Percentiles rank a stretch among this genome's conserved stretches.
Evolutionary conservation across 2,329 filamentous ascomycete genomes (phyloP).

Genomic region (Botrytis elliptica): DNA sequence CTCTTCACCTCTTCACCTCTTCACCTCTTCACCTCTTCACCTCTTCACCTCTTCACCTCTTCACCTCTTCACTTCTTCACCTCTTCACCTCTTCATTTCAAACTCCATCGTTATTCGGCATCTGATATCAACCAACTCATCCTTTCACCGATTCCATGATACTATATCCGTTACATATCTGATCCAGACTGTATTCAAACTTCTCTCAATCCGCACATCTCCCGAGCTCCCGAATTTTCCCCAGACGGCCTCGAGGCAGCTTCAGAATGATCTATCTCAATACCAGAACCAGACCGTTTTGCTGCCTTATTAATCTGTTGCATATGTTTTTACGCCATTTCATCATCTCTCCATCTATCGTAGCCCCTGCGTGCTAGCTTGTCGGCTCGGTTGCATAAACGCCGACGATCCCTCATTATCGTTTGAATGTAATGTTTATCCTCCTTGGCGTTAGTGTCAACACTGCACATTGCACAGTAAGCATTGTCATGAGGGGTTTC

Average conservation of each 20-base stretch:
- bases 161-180: no score
- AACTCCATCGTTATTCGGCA: not conserved
- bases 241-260: not conserved
- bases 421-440: not conserved
- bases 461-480: not conserved
- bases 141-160: not conserved
- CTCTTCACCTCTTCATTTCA: not conserved
- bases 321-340: not conserved
- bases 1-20: no score
- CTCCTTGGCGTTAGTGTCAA: not conserved
- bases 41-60: no score
- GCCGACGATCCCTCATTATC: not conserved
- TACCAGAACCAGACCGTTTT: not conserved
- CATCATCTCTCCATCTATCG: not conserved
- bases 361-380: not conserved
- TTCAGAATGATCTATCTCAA: not conserved
- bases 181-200: not conserved
- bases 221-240: not conserved
- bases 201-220: not conserved
- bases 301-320: not conserved
- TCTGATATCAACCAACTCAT: not conserved
- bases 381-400: not conserved
- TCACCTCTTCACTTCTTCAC: not conserved
- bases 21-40: no score
- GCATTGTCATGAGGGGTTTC: not conserved